Base-by-base conservation (phyloP, 441 rosid genomes). In the Erodium chrysanthum region DNA sequence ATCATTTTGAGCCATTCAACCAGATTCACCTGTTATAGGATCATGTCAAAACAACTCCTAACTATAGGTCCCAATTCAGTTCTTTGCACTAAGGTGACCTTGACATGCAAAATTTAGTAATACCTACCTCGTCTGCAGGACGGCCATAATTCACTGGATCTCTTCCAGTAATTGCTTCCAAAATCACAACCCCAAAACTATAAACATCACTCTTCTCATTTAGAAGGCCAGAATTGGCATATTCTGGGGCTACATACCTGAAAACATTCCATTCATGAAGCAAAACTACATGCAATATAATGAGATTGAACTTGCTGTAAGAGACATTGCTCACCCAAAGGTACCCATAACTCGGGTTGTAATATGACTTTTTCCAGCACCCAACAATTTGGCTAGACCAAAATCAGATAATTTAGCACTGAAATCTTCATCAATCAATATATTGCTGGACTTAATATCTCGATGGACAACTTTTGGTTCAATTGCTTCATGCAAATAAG, bases 281-380 rank as follows among this genome's bases (percentile, higher is more conserved):
- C 3, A 3, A 3, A 27, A 27, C 29, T 1, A 23, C 12, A 52
- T n/a, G 61, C 66, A 11, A 8, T 20, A 20, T 2, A 48, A 15
- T 25, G 20, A 1, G 20, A 18, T 20, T 18, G 18, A 54, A 54
- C 11, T 54, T 17, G 60, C 23, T 2, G 3, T 18, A 0, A 52
- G 59, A 50, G 22, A 64, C 60, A 62, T n/a, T 54, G 48, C 81
- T 76, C 66, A 86, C 97, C 98, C 98, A 65, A 91, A 94, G 68
- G 99, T 94, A 77, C 99, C 99, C 99, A 94, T 91, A 58, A 91
- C 97, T 73, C 97, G 78, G 67, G 99, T 94, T 5, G 96, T 89
- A 64, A 94, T 96, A 80, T 94, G 96, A 76, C 91, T 94, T 83
- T 86, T 91, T 74, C 97, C 99, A 56, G 91, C 89, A 74, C 97